Evolutionary conservation across 371 early-diverging fungal species (phyloP).

Genomic region (Saksenaea vasiformis): DNA sequence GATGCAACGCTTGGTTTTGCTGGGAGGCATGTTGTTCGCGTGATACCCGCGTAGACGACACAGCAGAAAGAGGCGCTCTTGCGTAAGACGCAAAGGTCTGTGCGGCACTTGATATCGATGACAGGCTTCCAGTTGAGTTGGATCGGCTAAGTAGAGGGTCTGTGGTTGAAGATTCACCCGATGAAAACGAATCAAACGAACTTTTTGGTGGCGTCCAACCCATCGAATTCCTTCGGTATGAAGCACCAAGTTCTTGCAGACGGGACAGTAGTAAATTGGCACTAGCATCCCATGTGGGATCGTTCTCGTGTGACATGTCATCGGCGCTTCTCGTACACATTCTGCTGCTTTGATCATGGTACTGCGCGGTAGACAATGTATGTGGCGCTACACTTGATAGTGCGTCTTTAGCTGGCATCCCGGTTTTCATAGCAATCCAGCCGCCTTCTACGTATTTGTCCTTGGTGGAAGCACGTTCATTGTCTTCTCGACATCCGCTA

Average conservation of each 20-base stretch:
- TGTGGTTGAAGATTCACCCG: not conserved
- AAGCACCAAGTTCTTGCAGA: not conserved
- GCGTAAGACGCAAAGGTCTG: conserved; percentile 16
- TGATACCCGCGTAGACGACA: not conserved
- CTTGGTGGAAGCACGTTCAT: not conserved
- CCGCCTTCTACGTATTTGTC: not conserved
- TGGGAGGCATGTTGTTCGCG: not conserved
- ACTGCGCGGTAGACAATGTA: too few species aligned
- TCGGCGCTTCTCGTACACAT: too few species aligned
- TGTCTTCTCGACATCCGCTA: not conserved
- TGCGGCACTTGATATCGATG: conserved; percentile 34
- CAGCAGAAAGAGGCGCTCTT: conserved; percentile 12
- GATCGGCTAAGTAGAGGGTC: conserved; percentile 13
- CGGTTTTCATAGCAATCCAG: not conserved
- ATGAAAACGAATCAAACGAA: too few species aligned
- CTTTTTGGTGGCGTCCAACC: not conserved
- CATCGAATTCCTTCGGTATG: not conserved
- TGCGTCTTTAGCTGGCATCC: too few species aligned
- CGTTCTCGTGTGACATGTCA: too few species aligned
- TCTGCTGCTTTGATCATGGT: too few species aligned
- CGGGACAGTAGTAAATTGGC: not conserved
- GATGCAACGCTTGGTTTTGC: not conserved
- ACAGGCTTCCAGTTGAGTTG: conserved; percentile 32
- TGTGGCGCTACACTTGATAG: too few species aligned
- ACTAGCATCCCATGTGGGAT: not conserved